phyloP scores from a whole-genome alignment of 2,329 filamentous ascomycete genomes.

The Pleurostoma richardsiae region DNA sequence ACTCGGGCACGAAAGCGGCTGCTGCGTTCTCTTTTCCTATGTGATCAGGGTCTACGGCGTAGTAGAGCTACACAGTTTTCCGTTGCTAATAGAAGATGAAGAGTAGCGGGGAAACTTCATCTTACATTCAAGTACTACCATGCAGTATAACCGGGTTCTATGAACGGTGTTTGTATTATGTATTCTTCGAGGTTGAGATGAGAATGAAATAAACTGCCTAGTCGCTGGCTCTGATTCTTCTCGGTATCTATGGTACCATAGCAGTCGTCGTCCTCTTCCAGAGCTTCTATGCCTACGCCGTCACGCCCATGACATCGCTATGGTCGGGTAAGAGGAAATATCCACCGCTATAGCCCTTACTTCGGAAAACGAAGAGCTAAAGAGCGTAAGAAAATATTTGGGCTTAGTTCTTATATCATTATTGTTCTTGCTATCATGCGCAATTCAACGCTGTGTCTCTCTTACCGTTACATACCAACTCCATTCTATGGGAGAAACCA shows the following conservation, averaged over 20 bases:
- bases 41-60: no score
- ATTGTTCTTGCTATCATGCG: background rate
- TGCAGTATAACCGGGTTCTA: no score
- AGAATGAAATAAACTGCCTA: no score
- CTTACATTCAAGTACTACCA: no score
- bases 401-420: background rate
- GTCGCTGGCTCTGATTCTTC: no score
- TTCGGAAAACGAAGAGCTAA: background rate
- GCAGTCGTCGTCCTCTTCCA: constrained; percentile 11
- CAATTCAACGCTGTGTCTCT: background rate
- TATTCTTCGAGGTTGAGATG: no score
- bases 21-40: no score
- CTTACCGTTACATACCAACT: background rate
- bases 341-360: background rate
- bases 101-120: no score
- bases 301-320: constrained; percentile 3
- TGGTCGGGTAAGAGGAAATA: background rate
- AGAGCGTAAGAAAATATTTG: background rate
- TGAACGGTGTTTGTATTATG: no score
- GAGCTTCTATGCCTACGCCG: constrained; percentile 2
- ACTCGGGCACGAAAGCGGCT: no score
- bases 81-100: no score
- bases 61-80: no score
- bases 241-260: constrained; percentile 9
- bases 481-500: background rate